Evolutionary conservation across 768 basidiomycete genomes (phyloP).

Genomic region (Amanita jacksonii): DNA sequence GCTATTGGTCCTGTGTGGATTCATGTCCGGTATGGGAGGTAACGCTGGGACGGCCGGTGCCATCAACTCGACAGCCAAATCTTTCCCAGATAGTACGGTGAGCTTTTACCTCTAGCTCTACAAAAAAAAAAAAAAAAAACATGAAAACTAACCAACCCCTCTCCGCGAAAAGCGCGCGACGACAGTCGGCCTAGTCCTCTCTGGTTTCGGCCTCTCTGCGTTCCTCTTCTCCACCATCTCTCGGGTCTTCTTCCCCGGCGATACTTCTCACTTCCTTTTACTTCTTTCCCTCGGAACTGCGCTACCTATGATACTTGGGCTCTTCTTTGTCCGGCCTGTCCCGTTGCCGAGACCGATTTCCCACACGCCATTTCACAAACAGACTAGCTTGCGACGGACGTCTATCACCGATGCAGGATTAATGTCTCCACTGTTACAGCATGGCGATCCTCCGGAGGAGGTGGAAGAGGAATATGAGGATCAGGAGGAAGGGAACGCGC

Average conservation of each 20-base stretch:
- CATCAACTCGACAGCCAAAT: background rate
- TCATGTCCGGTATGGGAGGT: slow-evolving; percentile 70
- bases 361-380: background rate
- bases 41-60: slow-evolving; percentile 38
- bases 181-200: slow-evolving; percentile 38
- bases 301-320: slow-evolving; percentile 70
- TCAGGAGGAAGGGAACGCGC: background rate
- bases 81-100: too few species aligned
- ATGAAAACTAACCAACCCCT: too few species aligned
- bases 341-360: slow-evolving; percentile 33
- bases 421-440: slow-evolving; percentile 2
- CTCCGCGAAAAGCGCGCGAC: too few species aligned
- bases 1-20: slow-evolving; percentile 51
- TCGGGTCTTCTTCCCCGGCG: slow-evolving; percentile 60
- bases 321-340: slow-evolving; percentile 62
- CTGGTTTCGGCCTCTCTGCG: slow-evolving; percentile 86
- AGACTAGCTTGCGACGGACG: background rate
- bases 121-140: too few species aligned
- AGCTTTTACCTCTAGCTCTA: too few species aligned
- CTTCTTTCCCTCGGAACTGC: slow-evolving; percentile 73
- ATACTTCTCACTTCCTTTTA: slow-evolving; percentile 69
- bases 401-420: background rate
- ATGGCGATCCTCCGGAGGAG: background rate
- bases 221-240: slow-evolving; percentile 82
- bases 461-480: background rate